These are phyloP conservation scores for Tremellales sp. DNA, from an alignment of 1,284 basidiomycete species.

Conservation along the genomic window DNA sequence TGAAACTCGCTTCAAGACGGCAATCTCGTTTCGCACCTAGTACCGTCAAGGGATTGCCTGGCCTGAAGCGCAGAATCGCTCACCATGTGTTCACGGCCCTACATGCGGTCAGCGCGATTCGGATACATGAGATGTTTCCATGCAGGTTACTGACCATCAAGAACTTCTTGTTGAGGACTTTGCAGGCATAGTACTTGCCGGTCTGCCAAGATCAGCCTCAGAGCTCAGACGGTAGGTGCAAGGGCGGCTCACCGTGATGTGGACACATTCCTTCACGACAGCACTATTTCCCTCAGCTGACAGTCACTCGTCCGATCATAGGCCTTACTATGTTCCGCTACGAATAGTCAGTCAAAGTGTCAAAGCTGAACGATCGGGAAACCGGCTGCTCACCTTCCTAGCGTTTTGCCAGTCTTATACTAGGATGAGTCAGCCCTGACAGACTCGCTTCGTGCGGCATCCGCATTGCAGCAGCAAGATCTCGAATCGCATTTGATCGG, in stretches of 20 bases:
- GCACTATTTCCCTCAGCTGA: conserved; percentile 40
- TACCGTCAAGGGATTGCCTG: neutral
- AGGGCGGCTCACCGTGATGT: conserved; percentile 74
- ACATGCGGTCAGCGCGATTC: neutral
- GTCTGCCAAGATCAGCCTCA: conserved; percentile 36
- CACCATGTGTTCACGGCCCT: conserved; percentile 84
- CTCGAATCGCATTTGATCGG: no score
- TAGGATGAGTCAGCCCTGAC: no score
- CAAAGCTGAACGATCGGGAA: conserved; percentile 35
- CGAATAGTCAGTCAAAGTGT: neutral
- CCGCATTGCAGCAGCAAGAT: no score
- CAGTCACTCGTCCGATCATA: neutral
- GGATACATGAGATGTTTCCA: neutral
- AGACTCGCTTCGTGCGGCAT: no score
- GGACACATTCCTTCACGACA: conserved; percentile 77
- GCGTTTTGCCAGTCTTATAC: conserved; percentile 89
- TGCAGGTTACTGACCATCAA: conserved; percentile 58
- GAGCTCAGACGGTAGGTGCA: neutral
- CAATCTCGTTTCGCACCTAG: conserved; percentile 94
- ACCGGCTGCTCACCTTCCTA: conserved; percentile 87
- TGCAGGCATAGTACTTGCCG: conserved; percentile 53
- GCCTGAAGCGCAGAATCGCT: conserved; percentile 18
- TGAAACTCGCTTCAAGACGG: conserved; percentile 89
- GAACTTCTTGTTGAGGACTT: conserved; percentile 80
- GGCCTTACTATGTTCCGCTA: conserved; percentile 47